phyloP scores from a whole-genome alignment of 2,329 filamentous ascomycete genomes.

The Cladophialophora chaetospira region DNA sequence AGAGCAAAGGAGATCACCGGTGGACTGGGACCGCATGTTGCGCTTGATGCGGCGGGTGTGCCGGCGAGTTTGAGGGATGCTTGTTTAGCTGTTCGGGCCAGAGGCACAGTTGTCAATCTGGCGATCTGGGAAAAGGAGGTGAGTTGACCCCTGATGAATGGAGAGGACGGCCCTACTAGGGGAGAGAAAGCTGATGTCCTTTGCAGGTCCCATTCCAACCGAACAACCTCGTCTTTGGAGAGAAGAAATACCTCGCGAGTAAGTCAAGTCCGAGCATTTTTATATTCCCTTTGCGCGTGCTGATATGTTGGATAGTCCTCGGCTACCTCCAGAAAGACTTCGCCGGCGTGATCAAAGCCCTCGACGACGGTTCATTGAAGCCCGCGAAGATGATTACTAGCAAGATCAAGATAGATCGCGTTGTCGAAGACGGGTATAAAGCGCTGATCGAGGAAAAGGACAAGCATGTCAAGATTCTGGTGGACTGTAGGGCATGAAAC shows the following conservation, averaged over 20 bases:
- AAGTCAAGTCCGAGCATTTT: constrained; percentile 13
- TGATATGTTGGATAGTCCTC: constrained; percentile 35
- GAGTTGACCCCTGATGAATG: not conserved
- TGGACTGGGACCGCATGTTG: constrained; percentile 55
- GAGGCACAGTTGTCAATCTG: constrained; percentile 65
- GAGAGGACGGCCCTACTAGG: too few relatives aligned
- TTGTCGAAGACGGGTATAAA: constrained; percentile 61
- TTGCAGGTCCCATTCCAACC: constrained; percentile 51
- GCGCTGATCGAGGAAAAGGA: constrained; percentile 62
- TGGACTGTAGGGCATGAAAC: constrained; percentile 37
- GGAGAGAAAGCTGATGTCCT: not conserved
- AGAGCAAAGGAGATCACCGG: constrained; percentile 51
- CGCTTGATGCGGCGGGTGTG: constrained; percentile 65
- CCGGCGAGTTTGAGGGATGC: constrained; percentile 51
- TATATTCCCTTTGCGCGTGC: not conserved
- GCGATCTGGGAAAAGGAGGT: constrained; percentile 62
- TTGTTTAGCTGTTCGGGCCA: constrained; percentile 53
- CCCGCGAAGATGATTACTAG: constrained; percentile 63
- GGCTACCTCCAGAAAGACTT: constrained; percentile 59
- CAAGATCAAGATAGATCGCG: constrained; percentile 56
- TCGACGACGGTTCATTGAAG: constrained; percentile 50
- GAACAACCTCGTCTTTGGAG: constrained; percentile 56
- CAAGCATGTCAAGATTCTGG: constrained; percentile 64
- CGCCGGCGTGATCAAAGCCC: constrained; percentile 57
- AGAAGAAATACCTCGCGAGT: constrained; percentile 55